phyloP scores from a whole-genome alignment of 2,329 filamentous ascomycete species.

The Botryotinia globosa region DNA sequence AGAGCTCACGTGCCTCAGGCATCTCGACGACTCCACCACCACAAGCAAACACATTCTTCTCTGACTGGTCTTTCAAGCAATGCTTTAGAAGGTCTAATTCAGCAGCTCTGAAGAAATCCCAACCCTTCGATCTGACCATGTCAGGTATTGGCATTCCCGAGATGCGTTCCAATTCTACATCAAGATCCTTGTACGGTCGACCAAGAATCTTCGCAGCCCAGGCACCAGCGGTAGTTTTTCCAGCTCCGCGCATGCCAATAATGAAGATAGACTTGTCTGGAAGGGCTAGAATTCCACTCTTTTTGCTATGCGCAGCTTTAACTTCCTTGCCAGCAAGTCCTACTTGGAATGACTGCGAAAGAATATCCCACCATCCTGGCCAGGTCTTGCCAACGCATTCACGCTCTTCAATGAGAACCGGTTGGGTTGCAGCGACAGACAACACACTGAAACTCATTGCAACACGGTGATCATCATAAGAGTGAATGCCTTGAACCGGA shows the following conservation, averaged over 20 bases:
- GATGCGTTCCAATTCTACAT: slow-evolving; percentile 76
- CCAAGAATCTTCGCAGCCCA: slow-evolving; percentile 78
- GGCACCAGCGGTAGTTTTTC: slow-evolving; percentile 88
- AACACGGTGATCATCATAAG: slow-evolving; percentile 96
- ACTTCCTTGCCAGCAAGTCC: slow-evolving; percentile 67
- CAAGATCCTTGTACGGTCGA: slow-evolving; percentile 80
- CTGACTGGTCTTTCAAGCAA: slow-evolving; percentile 70
- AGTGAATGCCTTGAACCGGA: slow-evolving; percentile 70
- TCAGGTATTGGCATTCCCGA: slow-evolving; percentile 78
- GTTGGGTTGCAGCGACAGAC: slow-evolving; percentile 64
- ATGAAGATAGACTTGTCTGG: slow-evolving; percentile 75
- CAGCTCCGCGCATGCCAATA: slow-evolving; percentile 95
- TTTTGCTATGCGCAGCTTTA: slow-evolving; percentile 40
- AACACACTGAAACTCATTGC: slow-evolving; percentile 98
- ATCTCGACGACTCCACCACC: slow-evolving; percentile 92
- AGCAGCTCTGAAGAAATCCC: slow-evolving; percentile 81
- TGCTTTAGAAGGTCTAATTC: slow-evolving; percentile 73
- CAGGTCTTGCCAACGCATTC: slow-evolving; percentile 97
- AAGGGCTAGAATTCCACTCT: slow-evolving; percentile 40
- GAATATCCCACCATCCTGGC: slow-evolving; percentile 96
- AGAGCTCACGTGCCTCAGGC: slow-evolving; percentile 71
- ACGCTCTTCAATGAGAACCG: slow-evolving; percentile 79
- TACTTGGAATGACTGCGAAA: slow-evolving; percentile 75
- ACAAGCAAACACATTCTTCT: slow-evolving; percentile 83
- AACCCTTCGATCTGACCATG: slow-evolving; percentile 73